Percentiles rank a stretch among this genome's conserved stretches.
phyloP scores from a whole-genome alignment of 768 basidiomycete genomes.

The Pleurotus salmoneostramineus region DNA sequence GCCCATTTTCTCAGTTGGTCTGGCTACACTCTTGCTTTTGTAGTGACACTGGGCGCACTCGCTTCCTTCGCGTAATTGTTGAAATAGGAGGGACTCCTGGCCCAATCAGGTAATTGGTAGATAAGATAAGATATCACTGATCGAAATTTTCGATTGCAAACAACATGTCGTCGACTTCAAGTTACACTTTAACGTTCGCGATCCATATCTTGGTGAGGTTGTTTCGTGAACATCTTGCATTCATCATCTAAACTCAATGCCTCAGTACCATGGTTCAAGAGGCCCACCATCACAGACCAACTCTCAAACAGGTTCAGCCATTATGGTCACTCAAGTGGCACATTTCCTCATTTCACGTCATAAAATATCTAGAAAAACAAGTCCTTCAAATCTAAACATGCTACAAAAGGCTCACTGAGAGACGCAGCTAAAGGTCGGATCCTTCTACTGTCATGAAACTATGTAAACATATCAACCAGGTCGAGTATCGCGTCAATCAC shows the following conservation, averaged over 20 bases:
- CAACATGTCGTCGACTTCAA: too few relatives aligned
- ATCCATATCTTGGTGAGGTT: too few relatives aligned
- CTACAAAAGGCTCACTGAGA: conserved; percentile 80
- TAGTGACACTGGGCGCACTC: too few relatives aligned
- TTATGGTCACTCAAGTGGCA: neutral
- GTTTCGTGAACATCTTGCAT: too few relatives aligned
- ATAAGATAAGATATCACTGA: too few relatives aligned
- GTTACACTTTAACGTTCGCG: too few relatives aligned
- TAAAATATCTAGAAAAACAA: conserved; percentile 72
- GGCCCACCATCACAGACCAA: conserved; percentile 70
- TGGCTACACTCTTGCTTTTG: too few relatives aligned
- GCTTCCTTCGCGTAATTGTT: too few relatives aligned
- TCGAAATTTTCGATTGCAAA: too few relatives aligned
- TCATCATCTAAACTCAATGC: neutral
- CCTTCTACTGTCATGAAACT: conserved; percentile 1
- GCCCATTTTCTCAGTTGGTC: too few relatives aligned
- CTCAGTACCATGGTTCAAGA: conserved; percentile 28
- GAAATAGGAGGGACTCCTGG: too few relatives aligned
- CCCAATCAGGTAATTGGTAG: too few relatives aligned
- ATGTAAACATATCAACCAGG: conserved; percentile 32
- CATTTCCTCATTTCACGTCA: neutral
- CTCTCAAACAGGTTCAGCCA: conserved; percentile 73
- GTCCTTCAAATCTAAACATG: conserved; percentile 86
- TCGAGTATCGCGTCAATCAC: conserved; percentile 49
- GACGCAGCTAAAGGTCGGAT: conserved; percentile 76